A percentile compares a stretch with the other conserved stretches of the same genome.
These are phyloP conservation scores for Saturnispora saitoi DNA, from an alignment of 805 yeast species.

Conservation along the genomic window DNA sequence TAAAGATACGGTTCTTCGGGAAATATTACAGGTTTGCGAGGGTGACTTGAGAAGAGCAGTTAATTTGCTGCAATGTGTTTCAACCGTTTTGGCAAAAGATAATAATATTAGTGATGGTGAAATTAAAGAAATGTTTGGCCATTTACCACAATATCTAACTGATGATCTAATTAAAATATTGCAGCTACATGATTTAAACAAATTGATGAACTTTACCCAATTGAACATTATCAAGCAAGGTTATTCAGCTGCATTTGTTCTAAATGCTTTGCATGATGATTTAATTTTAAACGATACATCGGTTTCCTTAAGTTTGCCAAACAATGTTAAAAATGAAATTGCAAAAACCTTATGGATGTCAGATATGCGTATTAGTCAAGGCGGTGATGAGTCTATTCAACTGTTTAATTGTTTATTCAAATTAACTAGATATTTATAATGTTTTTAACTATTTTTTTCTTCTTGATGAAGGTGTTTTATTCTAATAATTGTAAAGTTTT, in stretches of 20 bases:
- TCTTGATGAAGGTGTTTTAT: too few species aligned
- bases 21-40: conserved; percentile 60
- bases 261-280: conserved; percentile 27
- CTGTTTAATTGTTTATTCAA: conserved; percentile 54
- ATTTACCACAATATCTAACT: conserved; percentile 20
- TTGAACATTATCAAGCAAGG: conserved; percentile 26
- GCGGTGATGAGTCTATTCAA: conserved; percentile 84
- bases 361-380: conserved; percentile 69
- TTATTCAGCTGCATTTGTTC: conserved; percentile 25
- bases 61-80: conserved; percentile 79
- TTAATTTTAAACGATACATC: conserved; percentile 26
- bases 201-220: conserved; percentile 22
- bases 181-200: conserved; percentile 18
- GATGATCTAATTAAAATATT: conserved; percentile 15
- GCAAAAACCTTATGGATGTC: conserved; percentile 61
- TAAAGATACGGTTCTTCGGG: conserved; percentile 46
- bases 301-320: conserved; percentile 40
- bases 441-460: too few species aligned
- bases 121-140: conserved; percentile 28
- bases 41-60: conserved; percentile 95
- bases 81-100: conserved; percentile 37
- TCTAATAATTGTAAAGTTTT: background rate
- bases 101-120: conserved; percentile 14
- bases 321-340: conserved; percentile 54
- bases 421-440: conserved; percentile 35